Conservation (phyloP, 2,329 filamentous ascomycete species). For the Coniella vitis region DNA sequence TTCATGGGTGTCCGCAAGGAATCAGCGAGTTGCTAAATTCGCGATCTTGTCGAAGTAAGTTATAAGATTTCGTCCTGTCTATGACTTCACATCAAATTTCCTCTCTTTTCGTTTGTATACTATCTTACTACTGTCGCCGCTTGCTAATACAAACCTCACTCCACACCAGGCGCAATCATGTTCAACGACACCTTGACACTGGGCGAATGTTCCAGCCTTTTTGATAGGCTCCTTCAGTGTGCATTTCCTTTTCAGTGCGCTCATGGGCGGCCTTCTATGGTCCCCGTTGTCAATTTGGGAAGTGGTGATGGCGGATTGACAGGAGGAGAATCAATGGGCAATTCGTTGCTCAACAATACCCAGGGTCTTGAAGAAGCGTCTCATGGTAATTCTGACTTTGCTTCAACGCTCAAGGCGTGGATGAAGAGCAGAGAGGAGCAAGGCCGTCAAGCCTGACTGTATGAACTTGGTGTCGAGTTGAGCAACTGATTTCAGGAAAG, state of each 20-base stretch:
- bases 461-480: no score
- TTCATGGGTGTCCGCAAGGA: conserved; percentile 65
- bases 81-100: no score
- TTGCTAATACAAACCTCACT: no score
- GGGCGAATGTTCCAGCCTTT: conserved; percentile 51
- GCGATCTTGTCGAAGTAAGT: conserved; percentile 62
- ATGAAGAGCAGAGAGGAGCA: neutral
- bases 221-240: conserved; percentile 53
- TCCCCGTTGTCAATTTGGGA: conserved; percentile 51
- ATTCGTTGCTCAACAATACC: no score
- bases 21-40: conserved; percentile 73
- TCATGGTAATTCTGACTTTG: neutral
- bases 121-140: no score
- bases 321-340: no score
- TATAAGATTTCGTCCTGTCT: no score
- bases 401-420: neutral
- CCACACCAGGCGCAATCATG: conserved; percentile 59
- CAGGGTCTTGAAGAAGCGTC: no score
- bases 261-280: conserved; percentile 65
- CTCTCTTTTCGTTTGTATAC: no score
- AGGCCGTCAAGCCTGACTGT: no score
- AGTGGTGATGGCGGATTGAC: conserved; percentile 18
- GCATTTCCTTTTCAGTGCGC: conserved; percentile 78
- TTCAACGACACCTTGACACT: conserved; percentile 65
- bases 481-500: no score